These are phyloP conservation scores for Triangularia setosa DNA, from an alignment of 2,329 filamentous ascomycete genomes.

Conservation along the genomic window DNA sequence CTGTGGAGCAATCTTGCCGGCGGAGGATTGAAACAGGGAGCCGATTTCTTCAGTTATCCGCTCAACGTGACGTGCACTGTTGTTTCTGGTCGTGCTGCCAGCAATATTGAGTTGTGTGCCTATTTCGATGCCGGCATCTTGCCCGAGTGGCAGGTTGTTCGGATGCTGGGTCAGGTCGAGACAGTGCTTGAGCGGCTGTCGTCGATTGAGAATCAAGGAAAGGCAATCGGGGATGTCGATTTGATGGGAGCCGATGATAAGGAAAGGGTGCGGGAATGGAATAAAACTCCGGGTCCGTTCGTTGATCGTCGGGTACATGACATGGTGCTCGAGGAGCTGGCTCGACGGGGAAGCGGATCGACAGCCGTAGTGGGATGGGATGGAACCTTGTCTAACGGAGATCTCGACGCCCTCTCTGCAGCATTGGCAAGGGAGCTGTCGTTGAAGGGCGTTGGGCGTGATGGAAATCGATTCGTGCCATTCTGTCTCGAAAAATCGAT, in stretches of 20 bases:
- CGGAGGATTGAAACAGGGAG: conserved; percentile 17
- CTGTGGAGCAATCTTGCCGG: conserved; percentile 23
- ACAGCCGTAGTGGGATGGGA: conserved; percentile 26
- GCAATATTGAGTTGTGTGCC: conserved; percentile 16
- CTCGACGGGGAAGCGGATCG: not conserved
- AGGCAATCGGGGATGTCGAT: conserved; percentile 15
- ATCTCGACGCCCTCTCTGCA: conserved; percentile 20
- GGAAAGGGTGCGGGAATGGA: conserved; percentile 18
- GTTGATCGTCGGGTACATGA: conserved; percentile 22
- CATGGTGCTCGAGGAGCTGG: conserved; percentile 20
- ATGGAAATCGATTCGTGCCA: conserved; percentile 22
- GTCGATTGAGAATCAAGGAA: not conserved
- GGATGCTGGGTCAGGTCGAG: conserved; percentile 23
- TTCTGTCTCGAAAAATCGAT: conserved; percentile 30
- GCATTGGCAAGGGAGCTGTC: conserved; percentile 20
- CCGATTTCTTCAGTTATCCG: conserved; percentile 26
- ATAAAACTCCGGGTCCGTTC: conserved; percentile 16
- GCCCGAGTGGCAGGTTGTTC: conserved; percentile 19
- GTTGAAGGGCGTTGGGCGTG: conserved; percentile 18
- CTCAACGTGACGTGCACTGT: conserved; percentile 24
- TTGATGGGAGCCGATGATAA: conserved; percentile 20
- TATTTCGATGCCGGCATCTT: conserved; percentile 22
- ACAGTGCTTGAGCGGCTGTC: conserved; percentile 13
- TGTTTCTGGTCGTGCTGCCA: not conserved
- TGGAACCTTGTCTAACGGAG: conserved; percentile 20